A percentile compares a stretch with the other conserved stretches of the same genome.
Conservation (phyloP, 345 rosid genomes). For the Hypericum androsaemum region DNA sequence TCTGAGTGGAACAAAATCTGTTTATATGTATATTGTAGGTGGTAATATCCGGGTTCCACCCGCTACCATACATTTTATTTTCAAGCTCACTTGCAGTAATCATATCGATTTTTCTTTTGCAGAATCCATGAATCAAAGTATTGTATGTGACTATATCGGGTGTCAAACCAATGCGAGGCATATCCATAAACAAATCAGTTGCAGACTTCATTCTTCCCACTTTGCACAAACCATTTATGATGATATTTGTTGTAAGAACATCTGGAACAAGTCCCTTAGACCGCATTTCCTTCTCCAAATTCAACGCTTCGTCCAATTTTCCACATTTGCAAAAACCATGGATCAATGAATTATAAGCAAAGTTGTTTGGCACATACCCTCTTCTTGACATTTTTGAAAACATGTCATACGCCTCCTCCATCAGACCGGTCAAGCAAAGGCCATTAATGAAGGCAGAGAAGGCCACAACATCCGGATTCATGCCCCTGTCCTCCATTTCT, state of each 20-base stretch:
- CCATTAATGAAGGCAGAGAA: conserved; percentile 64
- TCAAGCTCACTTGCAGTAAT: conserved; percentile 36
- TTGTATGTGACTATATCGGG: conserved; percentile 65
- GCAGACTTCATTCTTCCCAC: conserved; percentile 46
- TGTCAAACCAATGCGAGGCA: conserved; percentile 37
- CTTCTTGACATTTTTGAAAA: conserved; percentile 46
- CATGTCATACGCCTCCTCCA: conserved; percentile 47
- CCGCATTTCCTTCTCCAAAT: conserved; percentile 48
- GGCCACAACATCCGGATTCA: conserved; percentile 49
- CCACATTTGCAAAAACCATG: conserved; percentile 51
- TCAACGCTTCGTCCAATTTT: conserved; percentile 38
- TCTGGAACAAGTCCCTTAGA: conserved; percentile 54
- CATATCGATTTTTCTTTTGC: conserved; percentile 38
- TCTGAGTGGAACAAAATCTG: conserved; percentile 32
- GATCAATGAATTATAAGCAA: conserved; percentile 53
- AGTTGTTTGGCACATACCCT: conserved; percentile 58
- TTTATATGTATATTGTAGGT: conserved; percentile 53
- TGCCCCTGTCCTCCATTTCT: conserved; percentile 45
- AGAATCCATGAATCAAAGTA: conserved; percentile 55
- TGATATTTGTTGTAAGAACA: conserved; percentile 44
- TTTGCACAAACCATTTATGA: conserved; percentile 58
- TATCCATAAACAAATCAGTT: conserved; percentile 27
- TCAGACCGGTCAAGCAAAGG: conserved; percentile 43
- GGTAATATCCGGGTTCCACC: conserved; percentile 54
- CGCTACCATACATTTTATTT: conserved; percentile 35